Evolutionary conservation across 495 filamentous ascomycete species (phyloP).

Genomic region (Pseudevernia furfuracea): DNA sequence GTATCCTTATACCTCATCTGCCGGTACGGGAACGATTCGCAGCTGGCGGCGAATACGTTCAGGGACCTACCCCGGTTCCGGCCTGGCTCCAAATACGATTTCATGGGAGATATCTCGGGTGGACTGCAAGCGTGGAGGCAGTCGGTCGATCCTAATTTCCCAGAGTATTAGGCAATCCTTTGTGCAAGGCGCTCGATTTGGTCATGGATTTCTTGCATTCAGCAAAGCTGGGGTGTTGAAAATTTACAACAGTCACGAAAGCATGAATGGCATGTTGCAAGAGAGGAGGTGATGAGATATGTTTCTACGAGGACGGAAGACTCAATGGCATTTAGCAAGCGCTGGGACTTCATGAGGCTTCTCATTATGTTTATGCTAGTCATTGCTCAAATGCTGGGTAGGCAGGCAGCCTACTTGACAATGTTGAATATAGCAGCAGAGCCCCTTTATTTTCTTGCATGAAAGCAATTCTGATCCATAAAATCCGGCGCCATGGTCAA

Average conservation of each 20-base stretch:
- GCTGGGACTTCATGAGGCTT: background rate
- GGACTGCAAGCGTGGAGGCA: conserved; percentile 80
- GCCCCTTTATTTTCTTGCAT: background rate
- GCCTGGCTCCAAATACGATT: conserved; percentile 33
- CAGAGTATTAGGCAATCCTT: conserved; percentile 39
- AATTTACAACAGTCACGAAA: background rate
- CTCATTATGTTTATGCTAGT: too few species aligned
- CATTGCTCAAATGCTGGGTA: too few species aligned
- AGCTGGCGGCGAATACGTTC: conserved; percentile 64
- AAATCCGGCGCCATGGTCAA: background rate
- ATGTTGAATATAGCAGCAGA: background rate
- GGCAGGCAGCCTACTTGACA: background rate
- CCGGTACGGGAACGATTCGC: conserved; percentile 82
- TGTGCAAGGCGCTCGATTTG: background rate
- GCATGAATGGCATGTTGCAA: background rate
- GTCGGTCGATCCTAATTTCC: conserved; percentile 65
- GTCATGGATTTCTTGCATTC: background rate
- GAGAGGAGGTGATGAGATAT: background rate
- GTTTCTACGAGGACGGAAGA: too few species aligned
- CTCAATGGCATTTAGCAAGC: background rate
- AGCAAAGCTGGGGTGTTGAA: background rate
- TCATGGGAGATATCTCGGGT: conserved; percentile 57
- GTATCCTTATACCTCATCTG: conserved; percentile 69
- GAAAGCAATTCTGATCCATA: background rate
- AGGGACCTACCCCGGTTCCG: conserved; percentile 58